Evolutionary conservation across 2,329 filamentous ascomycete genomes (phyloP).

Genomic region (Fusarium mangiferae): DNA sequence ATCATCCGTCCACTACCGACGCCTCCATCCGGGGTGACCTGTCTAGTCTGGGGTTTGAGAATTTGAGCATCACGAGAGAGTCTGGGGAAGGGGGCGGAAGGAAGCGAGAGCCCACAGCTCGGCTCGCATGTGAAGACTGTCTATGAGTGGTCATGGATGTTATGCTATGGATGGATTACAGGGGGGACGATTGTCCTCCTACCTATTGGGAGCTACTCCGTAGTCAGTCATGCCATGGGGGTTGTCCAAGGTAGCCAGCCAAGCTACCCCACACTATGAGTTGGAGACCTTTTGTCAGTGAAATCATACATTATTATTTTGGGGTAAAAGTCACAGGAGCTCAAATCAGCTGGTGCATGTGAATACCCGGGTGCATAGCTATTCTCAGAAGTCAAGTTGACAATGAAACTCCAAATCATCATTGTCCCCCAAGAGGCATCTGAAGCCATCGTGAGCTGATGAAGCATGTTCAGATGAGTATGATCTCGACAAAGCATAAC

Average conservation of each 20-base stretch:
- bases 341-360: not conserved
- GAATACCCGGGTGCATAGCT: not conserved
- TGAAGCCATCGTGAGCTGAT: not conserved
- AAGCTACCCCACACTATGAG: slow-evolving; percentile 1
- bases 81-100: slow-evolving; percentile 7
- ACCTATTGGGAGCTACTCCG: not conserved
- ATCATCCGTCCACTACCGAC: slow-evolving; percentile 28
- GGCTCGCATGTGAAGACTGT: slow-evolving; percentile 18
- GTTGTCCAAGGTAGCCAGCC: not conserved
- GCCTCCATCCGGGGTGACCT: slow-evolving; percentile 4
- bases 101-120: slow-evolving; percentile 8
- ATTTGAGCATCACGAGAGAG: slow-evolving; percentile 10
- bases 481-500: not conserved
- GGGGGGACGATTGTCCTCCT: not conserved
- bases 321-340: not conserved
- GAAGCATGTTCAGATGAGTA: not conserved
- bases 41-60: slow-evolving; percentile 4
- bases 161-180: not conserved
- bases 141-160: not conserved
- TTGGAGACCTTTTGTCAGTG: not conserved
- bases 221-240: not conserved
- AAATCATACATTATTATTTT: not conserved
- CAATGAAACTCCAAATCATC: not conserved
- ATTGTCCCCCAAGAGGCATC: not conserved
- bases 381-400: not conserved